A percentile compares a stretch with the other conserved stretches of the same genome.
Conservation (phyloP, 768 basidiomycete species). For the Lactarius akahatsu region DNA sequence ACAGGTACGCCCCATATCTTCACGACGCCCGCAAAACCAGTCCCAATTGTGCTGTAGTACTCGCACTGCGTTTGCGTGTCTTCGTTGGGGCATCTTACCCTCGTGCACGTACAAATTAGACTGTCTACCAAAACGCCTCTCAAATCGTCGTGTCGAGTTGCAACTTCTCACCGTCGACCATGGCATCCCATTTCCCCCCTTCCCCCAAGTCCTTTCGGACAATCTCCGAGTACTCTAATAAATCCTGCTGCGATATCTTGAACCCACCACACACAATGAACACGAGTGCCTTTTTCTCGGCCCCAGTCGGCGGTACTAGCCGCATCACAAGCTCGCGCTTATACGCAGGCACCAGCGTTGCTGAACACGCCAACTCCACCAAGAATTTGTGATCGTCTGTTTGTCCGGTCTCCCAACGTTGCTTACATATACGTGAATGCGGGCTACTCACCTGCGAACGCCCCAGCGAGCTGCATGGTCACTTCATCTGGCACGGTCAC, state of each 20-base stretch:
- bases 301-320: constrained; percentile 41
- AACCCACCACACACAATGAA: constrained; percentile 74
- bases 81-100: background rate
- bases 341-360: constrained; percentile 68
- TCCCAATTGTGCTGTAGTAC: background rate
- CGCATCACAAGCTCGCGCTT: constrained; percentile 53
- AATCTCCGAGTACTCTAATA: constrained; percentile 47
- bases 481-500: constrained; percentile 67
- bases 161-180: constrained; percentile 7
- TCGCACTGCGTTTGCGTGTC: background rate
- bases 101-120: constrained; percentile 1
- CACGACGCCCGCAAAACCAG: background rate
- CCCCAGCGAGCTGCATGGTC: constrained; percentile 57
- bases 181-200: constrained; percentile 4
- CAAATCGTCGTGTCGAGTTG: constrained; percentile 1
- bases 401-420: background rate
- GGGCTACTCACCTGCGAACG: constrained; percentile 55
- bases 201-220: constrained; percentile 37
- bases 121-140: background rate
- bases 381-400: constrained; percentile 74
- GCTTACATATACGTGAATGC: background rate
- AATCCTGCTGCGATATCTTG: constrained; percentile 58
- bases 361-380: constrained; percentile 72
- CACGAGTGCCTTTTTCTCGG: constrained; percentile 44
- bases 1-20: constrained; percentile 10